Conservation (phyloP, 2,329 filamentous ascomycete species). For the Aspergillus ruber region DNA sequence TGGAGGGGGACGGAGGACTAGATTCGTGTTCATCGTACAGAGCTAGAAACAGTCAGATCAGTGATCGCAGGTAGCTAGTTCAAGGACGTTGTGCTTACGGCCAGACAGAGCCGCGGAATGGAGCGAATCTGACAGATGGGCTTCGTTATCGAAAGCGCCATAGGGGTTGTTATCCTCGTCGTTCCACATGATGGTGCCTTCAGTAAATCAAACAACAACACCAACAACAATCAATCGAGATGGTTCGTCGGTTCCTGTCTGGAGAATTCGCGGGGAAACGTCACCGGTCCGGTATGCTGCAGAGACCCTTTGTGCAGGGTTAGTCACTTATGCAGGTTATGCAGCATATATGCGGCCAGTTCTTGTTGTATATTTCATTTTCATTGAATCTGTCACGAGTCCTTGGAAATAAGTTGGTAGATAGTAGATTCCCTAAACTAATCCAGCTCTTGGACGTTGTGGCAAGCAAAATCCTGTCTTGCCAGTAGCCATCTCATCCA, state of each 20-base stretch:
- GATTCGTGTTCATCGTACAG: constrained; percentile 52
- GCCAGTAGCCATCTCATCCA: no score
- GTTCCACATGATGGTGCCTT: constrained; percentile 73
- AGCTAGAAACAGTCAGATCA: constrained; percentile 22
- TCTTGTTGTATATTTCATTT: no score
- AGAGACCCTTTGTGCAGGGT: not conserved
- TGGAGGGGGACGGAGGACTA: constrained; percentile 66
- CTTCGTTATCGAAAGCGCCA: constrained; percentile 85
- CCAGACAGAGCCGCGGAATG: constrained; percentile 48
- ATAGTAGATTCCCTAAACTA: no score
- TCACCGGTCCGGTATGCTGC: constrained; percentile 1
- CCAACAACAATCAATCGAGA: not conserved
- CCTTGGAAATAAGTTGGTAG: no score
- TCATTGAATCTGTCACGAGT: no score
- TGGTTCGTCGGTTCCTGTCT: not conserved
- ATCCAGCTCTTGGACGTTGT: no score
- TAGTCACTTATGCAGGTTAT: not conserved
- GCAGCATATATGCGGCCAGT: no score
- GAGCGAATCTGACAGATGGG: constrained; percentile 62
- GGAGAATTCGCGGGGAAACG: constrained; percentile 5
- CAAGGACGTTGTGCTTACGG: constrained; percentile 42
- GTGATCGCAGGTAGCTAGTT: not conserved
- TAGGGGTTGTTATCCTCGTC: constrained; percentile 99
- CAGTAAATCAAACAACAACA: no score
- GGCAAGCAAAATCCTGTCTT: no score